Base-by-base conservation (phyloP, 2,329 filamentous ascomycete genomes). In the Exutisphaerella laricina region DNA sequence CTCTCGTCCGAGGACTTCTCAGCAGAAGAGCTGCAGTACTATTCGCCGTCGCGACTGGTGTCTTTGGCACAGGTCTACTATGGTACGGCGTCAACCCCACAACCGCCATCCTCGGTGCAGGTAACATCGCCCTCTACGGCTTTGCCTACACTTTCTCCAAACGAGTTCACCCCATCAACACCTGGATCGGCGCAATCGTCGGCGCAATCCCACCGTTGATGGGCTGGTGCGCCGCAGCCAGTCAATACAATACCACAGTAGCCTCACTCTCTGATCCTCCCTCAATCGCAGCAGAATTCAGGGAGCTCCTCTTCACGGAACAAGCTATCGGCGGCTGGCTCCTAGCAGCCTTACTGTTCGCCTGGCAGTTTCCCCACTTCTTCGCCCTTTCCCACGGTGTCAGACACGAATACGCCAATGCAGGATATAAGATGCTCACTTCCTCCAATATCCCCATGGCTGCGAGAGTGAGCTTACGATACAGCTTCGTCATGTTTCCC, bases 321-420 rank as follows among this genome's bases (percentile, higher is more conserved):
- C 57, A 62, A 39, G 61, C 63, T 4, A 55, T 58, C 8, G 92
- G 92, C 4, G 92, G 90, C 3, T 98, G 92, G 92, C 70, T 97
- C 1, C 71, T 96, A 10, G 90, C 87, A 1, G 80, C 76, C 0
- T 69, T 97, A 5, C 72, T 98, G 4, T 94, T 95, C 54, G 84
- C 88, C 9, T 98, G 92, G 92, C 90, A 98, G 62, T 97, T 98
- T 61, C 88, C 92, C 3, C 92, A 98, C 68, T 98, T 98, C 71
- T 97, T 96, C 75, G 84, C 89, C 1, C 74, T 98, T 16, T 89
- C 85, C 34, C 94, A 90, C 78, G 74, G 79, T 3, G 94, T 97
- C 48, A 77, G 88, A 14, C 82, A 94, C 6, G 92, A 98, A 64
- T 98, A 98, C 72, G 83, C 81, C 52, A 66, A 68, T 23, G 79